A percentile compares a stretch with the other conserved stretches of the same genome.
phyloP scores from a whole-genome alignment of 225 moss, liverwort and hornwort genomes.

The Takakia lepidozioides region DNA sequence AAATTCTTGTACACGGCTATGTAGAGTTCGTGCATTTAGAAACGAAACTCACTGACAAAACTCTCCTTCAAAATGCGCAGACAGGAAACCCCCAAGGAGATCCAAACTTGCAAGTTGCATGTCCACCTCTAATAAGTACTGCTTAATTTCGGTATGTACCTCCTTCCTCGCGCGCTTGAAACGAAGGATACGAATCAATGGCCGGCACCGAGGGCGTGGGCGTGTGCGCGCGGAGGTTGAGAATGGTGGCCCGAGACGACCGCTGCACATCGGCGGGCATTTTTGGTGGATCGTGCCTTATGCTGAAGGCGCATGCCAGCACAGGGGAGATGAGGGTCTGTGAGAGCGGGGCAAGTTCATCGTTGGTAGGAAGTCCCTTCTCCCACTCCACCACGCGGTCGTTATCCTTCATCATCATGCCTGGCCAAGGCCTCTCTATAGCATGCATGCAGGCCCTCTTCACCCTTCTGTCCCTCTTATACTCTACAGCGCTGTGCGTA shows the following conservation, averaged over 20 bases:
- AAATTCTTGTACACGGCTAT: too few species aligned
- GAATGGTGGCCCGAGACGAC: conserved; percentile 52
- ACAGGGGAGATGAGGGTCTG: conserved; percentile 66
- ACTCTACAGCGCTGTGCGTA: too few species aligned
- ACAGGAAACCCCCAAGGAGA: not conserved
- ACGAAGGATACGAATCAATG: conserved; percentile 59
- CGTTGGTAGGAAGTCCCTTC: conserved; percentile 56
- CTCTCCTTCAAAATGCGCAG: conserved; percentile 10
- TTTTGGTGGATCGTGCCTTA: conserved; percentile 33
- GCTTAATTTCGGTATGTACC: not conserved
- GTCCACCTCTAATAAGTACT: too few species aligned
- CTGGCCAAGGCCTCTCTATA: too few species aligned
- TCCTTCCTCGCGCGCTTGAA: conserved; percentile 10
- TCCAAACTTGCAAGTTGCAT: too few species aligned
- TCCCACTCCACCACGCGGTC: conserved; percentile 81
- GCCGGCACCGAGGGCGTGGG: conserved; percentile 39
- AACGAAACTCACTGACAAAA: too few species aligned
- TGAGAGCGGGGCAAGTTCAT: conserved; percentile 67
- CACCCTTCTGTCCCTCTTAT: too few species aligned
- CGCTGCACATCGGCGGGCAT: conserved; percentile 40
- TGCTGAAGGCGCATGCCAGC: conserved; percentile 73
- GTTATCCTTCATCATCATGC: conserved; percentile 72
- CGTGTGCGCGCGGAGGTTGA: conserved; percentile 49
- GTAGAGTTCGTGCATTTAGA: too few species aligned
- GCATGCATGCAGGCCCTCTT: too few species aligned